Conservation (phyloP, 345 rosid species). For the Pistacia atlantica region DNA sequence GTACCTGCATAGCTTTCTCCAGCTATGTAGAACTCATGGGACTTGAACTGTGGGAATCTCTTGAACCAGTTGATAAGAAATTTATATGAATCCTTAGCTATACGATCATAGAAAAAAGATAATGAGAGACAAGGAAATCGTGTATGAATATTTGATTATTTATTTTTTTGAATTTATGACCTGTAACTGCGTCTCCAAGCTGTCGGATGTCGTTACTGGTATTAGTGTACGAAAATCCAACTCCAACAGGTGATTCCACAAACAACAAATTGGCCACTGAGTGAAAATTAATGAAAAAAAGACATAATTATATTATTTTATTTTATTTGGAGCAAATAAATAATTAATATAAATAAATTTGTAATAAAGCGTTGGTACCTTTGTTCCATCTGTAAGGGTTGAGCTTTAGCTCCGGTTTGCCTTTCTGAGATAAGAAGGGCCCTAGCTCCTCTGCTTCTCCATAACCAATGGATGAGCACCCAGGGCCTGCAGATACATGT, state of each 20-base stretch:
- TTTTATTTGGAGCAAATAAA: no score
- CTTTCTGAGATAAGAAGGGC: conserved; percentile 73
- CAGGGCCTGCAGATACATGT: conserved; percentile 54
- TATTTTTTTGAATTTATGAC: conserved; percentile 16
- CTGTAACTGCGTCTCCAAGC: conserved; percentile 62
- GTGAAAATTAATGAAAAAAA: not conserved
- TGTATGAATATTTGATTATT: no score
- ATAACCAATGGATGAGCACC: conserved; percentile 77
- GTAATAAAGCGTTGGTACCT: conserved; percentile 31
- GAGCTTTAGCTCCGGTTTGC: conserved; percentile 43
- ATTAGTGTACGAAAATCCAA: conserved; percentile 64
- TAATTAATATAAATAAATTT: no score
- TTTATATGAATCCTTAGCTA: conserved; percentile 55
- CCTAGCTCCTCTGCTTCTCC: conserved; percentile 84
- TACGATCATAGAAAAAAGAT: not conserved
- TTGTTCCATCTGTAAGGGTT: conserved; percentile 73
- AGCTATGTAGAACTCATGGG: conserved; percentile 58
- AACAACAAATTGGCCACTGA: conserved; percentile 67
- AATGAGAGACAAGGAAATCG: no score
- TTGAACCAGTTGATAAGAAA: conserved; percentile 70
- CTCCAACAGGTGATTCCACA: conserved; percentile 71
- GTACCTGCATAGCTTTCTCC: conserved; percentile 84
- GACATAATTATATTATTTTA: no score
- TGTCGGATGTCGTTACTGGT: conserved; percentile 43
- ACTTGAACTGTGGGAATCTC: conserved; percentile 66